Conservation (phyloP, 345 rosid species). For the Populus davidiana region DNA sequence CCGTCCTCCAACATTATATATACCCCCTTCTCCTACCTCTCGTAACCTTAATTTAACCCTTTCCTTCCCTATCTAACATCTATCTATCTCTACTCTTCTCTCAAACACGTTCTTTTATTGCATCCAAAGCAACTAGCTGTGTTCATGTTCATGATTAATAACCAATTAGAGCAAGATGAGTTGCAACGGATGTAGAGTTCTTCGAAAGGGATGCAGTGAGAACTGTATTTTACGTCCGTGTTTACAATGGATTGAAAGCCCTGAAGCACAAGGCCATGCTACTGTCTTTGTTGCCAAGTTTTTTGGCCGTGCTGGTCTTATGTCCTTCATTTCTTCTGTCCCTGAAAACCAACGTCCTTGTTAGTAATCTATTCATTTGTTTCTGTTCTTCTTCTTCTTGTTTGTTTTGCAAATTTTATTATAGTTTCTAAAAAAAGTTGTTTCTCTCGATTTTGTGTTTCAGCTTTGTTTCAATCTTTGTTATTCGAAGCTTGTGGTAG, state of each 20-base stretch:
- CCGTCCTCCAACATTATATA: background rate
- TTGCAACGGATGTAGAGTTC: conserved; percentile 95
- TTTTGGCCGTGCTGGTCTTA: conserved; percentile 95
- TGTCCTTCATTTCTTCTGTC: conserved; percentile 95
- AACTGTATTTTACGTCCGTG: conserved; percentile 83
- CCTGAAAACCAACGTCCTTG: conserved; percentile 88
- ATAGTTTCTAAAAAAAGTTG: background rate
- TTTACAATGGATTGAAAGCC: conserved; percentile 80
- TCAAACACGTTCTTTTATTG: conserved; percentile 21
- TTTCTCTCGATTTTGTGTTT: background rate
- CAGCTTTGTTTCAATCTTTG: conserved; percentile 87
- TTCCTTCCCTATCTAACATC: background rate
- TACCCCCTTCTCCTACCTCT: background rate
- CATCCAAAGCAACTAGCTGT: conserved; percentile 19
- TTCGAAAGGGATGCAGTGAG: conserved; percentile 97
- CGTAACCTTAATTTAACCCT: background rate
- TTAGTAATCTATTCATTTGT: conserved; percentile 8
- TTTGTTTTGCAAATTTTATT: background rate
- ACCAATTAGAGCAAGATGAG: conserved; percentile 45
- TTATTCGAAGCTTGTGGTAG: conserved; percentile 91
- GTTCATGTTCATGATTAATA: background rate
- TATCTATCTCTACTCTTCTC: background rate
- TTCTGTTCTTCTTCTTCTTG: no score
- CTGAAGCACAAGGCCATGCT: conserved; percentile 95
- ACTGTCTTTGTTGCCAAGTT: conserved; percentile 96